Base-by-base conservation (phyloP, 2,329 filamentous ascomycete genomes). In the Escovopsis sp. region DNA sequence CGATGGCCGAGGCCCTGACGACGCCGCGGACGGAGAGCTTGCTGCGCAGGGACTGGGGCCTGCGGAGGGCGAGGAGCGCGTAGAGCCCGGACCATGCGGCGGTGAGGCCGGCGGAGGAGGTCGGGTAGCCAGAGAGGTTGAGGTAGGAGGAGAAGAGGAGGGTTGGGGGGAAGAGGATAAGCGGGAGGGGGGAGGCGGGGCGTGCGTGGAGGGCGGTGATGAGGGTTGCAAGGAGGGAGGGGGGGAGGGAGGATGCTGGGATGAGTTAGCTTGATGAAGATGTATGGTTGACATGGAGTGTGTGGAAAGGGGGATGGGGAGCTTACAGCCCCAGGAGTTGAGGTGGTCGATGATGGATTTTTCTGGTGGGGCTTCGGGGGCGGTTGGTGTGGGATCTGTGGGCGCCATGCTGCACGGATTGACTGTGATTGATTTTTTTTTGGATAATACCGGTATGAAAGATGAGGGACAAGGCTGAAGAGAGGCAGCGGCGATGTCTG, bases 51-150 rank as follows among this genome's bases (percentile, higher is more conserved):
- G 56, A 47, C 50, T 65, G 64, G 18, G 69, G 59, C 36, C 66
- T 58, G 4, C 73, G 68, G 46, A 73, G 56, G 1, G 73, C 72
- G 40, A 77, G 60, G 33, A 77, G 59, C 4, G 69, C 67, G 55
- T 78, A 78, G 12, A 76, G 62, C 28, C 73, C 73, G 37, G 69
- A 73, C 60, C 70, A 72, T 12, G 73, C 72, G 41, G 70, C 70
- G 0, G 69, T 66, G 44, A 77, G 59, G 40, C 72, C 74, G 3
- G 73, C 74, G 44, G 66, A 66, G 53, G 74, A 73, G 41, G 70
- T 73, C 47, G 67, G 68, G 60, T 71, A 75, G 45, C 73, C 73
- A 18, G 73, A 70, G 6, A 78, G 66, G 56, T 75, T 75, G 52
- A 75, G 66, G 59, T 77, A 78, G 54, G 66, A 69, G 42, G 67